Evolutionary conservation across 305 asterid genomes (phyloP), one percentile per base, ranked within the genome.

Genomic region (Ajuga reptans): DNA sequence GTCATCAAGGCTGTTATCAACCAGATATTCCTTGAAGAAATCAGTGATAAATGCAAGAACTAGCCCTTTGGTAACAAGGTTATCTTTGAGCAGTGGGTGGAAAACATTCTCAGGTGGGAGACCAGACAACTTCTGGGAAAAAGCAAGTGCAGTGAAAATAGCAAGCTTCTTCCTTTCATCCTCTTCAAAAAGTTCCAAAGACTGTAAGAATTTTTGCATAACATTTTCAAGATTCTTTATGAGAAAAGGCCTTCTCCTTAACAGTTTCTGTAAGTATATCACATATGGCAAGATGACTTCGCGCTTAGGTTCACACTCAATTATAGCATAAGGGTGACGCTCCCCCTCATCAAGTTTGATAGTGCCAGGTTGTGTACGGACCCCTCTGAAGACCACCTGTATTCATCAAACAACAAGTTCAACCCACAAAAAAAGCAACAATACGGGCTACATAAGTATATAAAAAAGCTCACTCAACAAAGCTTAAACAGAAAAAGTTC

Each of bases 201-300:
- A 90, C 75, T 93, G 99, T 72, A 93, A 77, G 85, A 90, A 86
- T 71, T 87, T 86, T 79, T 83, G 96, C 97, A 89, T 89, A 78
- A 89, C 99, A 90, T 93, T 93, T 89, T 93, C 99, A 78, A 93
- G 99, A 77, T 84, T 93, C 82, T 93, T 93, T 76, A 93, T 93
- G 61, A 93, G 96, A 72, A 93, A 93, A 34, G 99, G 97, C 69
- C 74, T 86, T 71, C 99, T 85, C 80, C 97, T 81, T 77, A 93
- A 78, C 60, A 93, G 79, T 88, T 93, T 93, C 83, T 93, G 99
- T 52, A 90, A 77, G 49, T 89, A 93, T 57, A 93, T 83, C 69
- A 93, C 99, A 75, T 94, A 93, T 14, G 97, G 95, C 82, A 93
- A 78, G 75, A 90, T 89, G 75, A 77, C 80, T 77, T 93, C 99